Evolutionary conservation across 106 monocot species (phyloP).

Genomic region (Dioscorea dumetorum): DNA sequence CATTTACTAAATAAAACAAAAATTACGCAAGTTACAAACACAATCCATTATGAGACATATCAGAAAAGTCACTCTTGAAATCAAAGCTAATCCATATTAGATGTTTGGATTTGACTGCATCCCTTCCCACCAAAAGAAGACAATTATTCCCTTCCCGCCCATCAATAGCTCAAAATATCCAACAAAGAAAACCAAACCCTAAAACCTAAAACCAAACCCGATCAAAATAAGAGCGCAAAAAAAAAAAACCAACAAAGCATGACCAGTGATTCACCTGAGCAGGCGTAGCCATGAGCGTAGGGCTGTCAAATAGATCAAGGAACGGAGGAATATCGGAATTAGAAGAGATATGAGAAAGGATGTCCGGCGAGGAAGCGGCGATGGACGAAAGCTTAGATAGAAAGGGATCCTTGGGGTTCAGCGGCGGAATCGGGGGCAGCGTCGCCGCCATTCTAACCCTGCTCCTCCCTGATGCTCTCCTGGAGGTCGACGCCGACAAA

Average conservation of each 20-base stretch:
- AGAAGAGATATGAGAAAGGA: conserved; percentile 15
- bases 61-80: background rate
- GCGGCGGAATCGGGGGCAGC: conserved; percentile 29
- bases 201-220: too few species aligned
- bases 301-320: conserved; percentile 68
- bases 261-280: conserved; percentile 43
- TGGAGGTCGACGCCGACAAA: background rate
- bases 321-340: conserved; percentile 48
- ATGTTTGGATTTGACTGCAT: background rate
- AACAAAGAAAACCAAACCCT: background rate
- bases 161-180: background rate
- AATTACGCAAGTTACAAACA: background rate
- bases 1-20: background rate
- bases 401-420: conserved; percentile 67
- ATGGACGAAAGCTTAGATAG: conserved; percentile 61
- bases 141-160: background rate
- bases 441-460: background rate
- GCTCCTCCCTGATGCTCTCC: background rate
- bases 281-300: conserved; percentile 86
- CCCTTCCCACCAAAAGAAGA: background rate
- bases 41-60: background rate
- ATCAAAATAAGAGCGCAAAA: background rate
- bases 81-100: background rate
- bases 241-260: background rate
- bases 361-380: conserved; percentile 44